These are phyloP conservation scores for Trifolium subterraneum DNA, from an alignment of 306 rosid genomes.

Conservation along the genomic window DNA sequence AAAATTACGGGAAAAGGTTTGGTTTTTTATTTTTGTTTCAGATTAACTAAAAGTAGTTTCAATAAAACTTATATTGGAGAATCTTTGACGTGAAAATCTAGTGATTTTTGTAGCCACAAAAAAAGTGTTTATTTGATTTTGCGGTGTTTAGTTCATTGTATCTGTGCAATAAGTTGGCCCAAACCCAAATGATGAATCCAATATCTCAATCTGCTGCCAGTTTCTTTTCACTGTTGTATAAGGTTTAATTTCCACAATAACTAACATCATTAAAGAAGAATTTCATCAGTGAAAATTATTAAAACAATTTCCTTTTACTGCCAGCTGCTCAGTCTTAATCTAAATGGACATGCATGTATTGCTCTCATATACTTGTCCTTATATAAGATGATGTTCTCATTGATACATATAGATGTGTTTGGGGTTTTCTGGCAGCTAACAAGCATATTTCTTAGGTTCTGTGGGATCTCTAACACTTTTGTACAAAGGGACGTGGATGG, in stretches of 20 bases:
- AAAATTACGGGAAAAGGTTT: background rate
- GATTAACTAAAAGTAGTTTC: background rate
- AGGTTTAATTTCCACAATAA: slow-evolving; percentile 8
- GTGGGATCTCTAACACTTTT: slow-evolving; percentile 75
- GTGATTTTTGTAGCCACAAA: slow-evolving; percentile 4
- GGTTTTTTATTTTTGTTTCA: background rate
- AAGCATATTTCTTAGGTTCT: slow-evolving; percentile 66
- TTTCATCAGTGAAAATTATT: slow-evolving; percentile 14
- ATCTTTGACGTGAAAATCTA: slow-evolving; percentile 17
- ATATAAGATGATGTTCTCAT: slow-evolving; percentile 13
- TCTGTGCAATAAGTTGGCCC: slow-evolving; percentile 9
- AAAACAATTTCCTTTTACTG: slow-evolving; percentile 12
- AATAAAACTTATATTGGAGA: background rate
- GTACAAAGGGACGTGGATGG: slow-evolving; percentile 65
- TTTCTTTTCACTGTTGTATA: background rate
- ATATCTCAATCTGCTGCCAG: slow-evolving; percentile 30
- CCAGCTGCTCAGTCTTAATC: background rate
- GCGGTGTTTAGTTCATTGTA: background rate
- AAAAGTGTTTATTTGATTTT: slow-evolving; percentile 20
- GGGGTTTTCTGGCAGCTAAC: slow-evolving; percentile 32
- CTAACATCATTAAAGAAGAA: background rate
- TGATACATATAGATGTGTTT: slow-evolving; percentile 8
- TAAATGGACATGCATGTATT: background rate
- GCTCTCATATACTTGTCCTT: background rate
- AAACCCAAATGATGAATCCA: background rate